Percentiles rank a stretch among this genome's conserved stretches.
Evolutionary conservation across 2,329 filamentous ascomycete genomes (phyloP).

Genomic region (Ambrosiella cleistominuta): DNA sequence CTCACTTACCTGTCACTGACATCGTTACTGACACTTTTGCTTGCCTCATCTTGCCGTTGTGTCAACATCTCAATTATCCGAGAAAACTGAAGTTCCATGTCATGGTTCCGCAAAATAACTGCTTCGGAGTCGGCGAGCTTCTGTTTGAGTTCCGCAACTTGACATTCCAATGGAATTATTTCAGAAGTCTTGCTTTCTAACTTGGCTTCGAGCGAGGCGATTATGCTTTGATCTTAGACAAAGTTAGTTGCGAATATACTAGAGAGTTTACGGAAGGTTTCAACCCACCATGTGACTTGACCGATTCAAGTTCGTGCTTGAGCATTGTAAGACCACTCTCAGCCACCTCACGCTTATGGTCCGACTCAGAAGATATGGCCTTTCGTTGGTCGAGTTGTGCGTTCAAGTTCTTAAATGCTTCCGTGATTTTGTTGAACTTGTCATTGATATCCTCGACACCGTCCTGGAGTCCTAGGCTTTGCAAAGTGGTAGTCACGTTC

Average conservation of each 20-base stretch:
- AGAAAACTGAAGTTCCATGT: background rate
- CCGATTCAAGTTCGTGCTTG: background rate
- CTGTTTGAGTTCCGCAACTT: slow-evolving; percentile 6
- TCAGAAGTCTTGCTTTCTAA: slow-evolving; percentile 4
- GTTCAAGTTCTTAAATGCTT: background rate
- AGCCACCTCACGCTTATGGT: background rate
- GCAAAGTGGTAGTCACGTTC: background rate
- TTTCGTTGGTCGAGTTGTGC: background rate
- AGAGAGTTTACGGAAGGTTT: background rate
- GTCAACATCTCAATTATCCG: background rate
- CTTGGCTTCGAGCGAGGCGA: background rate
- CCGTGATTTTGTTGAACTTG: background rate
- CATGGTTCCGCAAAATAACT: background rate
- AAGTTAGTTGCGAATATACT: background rate
- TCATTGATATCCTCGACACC: background rate
- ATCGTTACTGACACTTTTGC: no score
- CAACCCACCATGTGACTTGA: slow-evolving; percentile 4
- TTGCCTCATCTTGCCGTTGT: no score
- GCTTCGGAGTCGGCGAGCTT: background rate
- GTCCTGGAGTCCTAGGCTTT: background rate
- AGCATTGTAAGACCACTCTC: background rate
- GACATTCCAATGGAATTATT: background rate
- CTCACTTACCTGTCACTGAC: no score
- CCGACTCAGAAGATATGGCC: background rate
- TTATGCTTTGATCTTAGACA: background rate